Conservation (phyloP, 768 basidiomycete species). For the Trametes elegans region DNA sequence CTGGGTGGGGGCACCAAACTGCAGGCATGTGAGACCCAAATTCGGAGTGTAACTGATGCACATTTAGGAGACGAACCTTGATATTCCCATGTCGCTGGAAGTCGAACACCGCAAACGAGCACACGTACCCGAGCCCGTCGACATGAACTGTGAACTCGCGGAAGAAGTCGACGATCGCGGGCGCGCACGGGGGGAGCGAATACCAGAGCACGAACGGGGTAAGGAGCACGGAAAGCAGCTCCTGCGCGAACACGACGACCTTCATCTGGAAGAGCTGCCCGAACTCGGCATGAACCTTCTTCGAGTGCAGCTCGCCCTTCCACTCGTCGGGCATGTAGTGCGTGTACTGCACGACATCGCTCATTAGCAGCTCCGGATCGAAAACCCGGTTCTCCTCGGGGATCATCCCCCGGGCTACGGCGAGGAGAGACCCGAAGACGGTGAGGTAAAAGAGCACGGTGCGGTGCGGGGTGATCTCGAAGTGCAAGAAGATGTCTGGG, state of each 20-base stretch:
- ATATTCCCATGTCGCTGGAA: conserved; percentile 93
- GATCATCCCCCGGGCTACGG: conserved; percentile 91
- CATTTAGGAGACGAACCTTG: conserved; percentile 51
- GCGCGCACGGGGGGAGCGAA: conserved; percentile 86
- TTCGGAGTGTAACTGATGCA: background rate
- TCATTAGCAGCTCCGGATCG: conserved; percentile 91
- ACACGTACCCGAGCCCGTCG: conserved; percentile 94
- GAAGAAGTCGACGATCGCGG: conserved; percentile 95
- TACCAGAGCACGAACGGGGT: conserved; percentile 95
- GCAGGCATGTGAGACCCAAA: background rate
- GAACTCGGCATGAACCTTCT: conserved; percentile 88
- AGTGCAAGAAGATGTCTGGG: conserved; percentile 89
- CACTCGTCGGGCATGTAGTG: conserved; percentile 96
- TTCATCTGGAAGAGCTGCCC: conserved; percentile 95
- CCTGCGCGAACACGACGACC: conserved; percentile 80
- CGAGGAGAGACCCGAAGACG: conserved; percentile 84
- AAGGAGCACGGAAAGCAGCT: conserved; percentile 85
- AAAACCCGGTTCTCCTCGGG: conserved; percentile 93
- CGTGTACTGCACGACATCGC: conserved; percentile 88
- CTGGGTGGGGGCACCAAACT: conserved; percentile 84
- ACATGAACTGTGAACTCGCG: conserved; percentile 97
- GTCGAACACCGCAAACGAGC: conserved; percentile 98
- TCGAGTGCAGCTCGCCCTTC: conserved; percentile 86
- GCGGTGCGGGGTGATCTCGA: conserved; percentile 91
- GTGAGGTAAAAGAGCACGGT: conserved; percentile 93